Percentiles rank a stretch among this genome's conserved stretches.
phyloP scores from a whole-genome alignment of 2,329 filamentous ascomycete genomes.

The Orbilia javanica region DNA sequence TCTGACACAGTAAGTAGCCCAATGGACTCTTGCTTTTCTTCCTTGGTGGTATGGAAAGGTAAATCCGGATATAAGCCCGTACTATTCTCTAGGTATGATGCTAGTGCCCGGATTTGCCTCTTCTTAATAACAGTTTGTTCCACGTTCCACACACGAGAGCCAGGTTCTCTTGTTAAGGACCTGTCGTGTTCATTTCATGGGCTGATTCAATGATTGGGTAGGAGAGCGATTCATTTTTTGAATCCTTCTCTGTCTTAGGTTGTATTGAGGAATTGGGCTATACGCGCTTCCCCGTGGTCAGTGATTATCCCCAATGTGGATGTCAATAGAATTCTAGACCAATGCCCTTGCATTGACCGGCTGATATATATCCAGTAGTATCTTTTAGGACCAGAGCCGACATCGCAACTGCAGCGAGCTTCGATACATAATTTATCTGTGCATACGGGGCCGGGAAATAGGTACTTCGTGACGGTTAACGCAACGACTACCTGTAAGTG shows the following conservation, averaged over 20 bases:
- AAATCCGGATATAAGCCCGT: conserved; percentile 46
- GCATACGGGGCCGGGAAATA: background rate
- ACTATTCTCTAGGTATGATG: background rate
- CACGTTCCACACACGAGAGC: conserved; percentile 45
- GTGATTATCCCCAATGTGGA: background rate
- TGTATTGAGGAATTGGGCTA: background rate
- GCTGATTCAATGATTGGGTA: conserved; percentile 10
- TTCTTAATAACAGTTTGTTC: conserved; percentile 17
- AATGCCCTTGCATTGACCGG: background rate
- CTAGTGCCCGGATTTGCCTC: conserved; percentile 19
- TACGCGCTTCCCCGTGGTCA: background rate
- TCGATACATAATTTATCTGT: background rate
- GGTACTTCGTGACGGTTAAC: background rate
- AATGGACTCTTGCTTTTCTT: background rate
- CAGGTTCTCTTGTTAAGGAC: conserved; percentile 9
- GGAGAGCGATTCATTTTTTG: too few relatives aligned
- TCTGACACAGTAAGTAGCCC: background rate
- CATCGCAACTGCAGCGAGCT: too few relatives aligned
- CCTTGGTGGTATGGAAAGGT: background rate
- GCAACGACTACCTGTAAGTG: background rate
- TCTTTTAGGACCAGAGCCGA: background rate
- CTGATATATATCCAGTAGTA: background rate
- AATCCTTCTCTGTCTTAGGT: background rate
- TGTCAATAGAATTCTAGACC: background rate
- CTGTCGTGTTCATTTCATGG: conserved; percentile 5